These are phyloP conservation scores for Fraxinus ornus DNA, from an alignment of 305 asterid species.

Conservation along the genomic window DNA sequence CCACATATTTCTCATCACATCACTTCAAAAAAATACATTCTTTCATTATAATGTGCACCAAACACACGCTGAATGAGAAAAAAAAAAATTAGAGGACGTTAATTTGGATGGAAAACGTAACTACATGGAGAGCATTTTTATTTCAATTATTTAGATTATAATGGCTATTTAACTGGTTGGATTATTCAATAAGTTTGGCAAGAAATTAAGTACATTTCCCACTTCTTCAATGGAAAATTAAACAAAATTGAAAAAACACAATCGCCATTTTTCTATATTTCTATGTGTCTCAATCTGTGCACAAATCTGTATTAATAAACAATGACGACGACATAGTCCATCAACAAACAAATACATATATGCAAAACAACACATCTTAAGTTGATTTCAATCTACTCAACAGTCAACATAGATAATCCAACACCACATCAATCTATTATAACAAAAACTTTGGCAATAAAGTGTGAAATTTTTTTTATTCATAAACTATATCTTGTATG, in stretches of 20 bases:
- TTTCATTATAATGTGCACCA: too few species aligned
- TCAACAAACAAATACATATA: not conserved
- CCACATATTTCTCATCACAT: too few species aligned
- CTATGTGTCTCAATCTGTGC: not conserved
- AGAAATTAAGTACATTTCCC: not conserved
- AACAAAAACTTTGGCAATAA: not conserved
- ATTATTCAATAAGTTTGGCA: too few species aligned
- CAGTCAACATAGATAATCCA: not conserved
- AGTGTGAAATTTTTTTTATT: not conserved
- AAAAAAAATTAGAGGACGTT: not conserved
- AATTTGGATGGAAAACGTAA: not conserved
- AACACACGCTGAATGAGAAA: too few species aligned
- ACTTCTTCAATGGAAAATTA: not conserved
- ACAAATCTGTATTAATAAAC: too few species aligned
- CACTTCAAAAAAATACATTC: too few species aligned
- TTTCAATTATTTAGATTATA: not conserved
- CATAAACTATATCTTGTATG: too few species aligned
- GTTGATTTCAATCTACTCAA: not conserved
- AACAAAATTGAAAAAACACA: too few species aligned
- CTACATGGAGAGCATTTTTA: not conserved
- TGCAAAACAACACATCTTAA: not conserved
- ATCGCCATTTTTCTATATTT: not conserved
- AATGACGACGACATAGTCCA: not conserved
- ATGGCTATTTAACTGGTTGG: not conserved
- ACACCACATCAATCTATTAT: not conserved